phyloP scores from a whole-genome alignment of 345 rosid species.

The Isatis tinctoria region DNA sequence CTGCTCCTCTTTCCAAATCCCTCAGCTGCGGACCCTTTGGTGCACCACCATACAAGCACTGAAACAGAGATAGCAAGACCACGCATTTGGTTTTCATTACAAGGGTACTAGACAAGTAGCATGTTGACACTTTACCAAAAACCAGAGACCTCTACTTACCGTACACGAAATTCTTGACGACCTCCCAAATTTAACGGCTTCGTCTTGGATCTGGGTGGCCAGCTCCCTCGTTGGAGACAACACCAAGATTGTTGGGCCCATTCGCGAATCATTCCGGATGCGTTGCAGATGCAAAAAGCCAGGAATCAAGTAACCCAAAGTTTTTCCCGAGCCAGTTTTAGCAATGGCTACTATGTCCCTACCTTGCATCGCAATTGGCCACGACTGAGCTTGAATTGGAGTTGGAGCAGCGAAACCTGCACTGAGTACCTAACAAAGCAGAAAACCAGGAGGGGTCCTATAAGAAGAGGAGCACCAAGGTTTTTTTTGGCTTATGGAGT shows the following conservation, averaged over 20 bases:
- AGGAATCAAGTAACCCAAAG: conserved; percentile 88
- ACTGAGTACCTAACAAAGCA: conserved; percentile 78
- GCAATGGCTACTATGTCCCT: conserved; percentile 96
- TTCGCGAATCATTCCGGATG: conserved; percentile 51
- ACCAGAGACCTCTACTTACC: conserved; percentile 39
- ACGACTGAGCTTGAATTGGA: conserved; percentile 99
- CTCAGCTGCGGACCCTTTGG: conserved; percentile 94
- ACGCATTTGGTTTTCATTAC: neutral
- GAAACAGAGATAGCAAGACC: conserved; percentile 10
- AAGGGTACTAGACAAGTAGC: neutral
- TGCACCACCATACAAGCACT: conserved; percentile 99
- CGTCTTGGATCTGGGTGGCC: conserved; percentile 94
- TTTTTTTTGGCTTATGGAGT: conserved; percentile 36
- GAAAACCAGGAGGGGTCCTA: conserved; percentile 44
- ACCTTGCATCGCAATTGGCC: conserved; percentile 92
- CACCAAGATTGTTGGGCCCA: conserved; percentile 93
- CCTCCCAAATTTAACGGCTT: conserved; percentile 89
- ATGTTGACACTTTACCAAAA: neutral
- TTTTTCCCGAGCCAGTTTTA: conserved; percentile 97
- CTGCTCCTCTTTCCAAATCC: conserved; percentile 87
- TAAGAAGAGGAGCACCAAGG: conserved; percentile 54
- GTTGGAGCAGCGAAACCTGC: conserved; percentile 97
- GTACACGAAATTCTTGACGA: conserved; percentile 86
- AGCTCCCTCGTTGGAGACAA: conserved; percentile 96
- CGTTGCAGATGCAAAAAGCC: conserved; percentile 82